These are phyloP conservation scores for Claviceps pusilla DNA, from an alignment of 2,329 filamentous ascomycete species.

Conservation along the genomic window DNA sequence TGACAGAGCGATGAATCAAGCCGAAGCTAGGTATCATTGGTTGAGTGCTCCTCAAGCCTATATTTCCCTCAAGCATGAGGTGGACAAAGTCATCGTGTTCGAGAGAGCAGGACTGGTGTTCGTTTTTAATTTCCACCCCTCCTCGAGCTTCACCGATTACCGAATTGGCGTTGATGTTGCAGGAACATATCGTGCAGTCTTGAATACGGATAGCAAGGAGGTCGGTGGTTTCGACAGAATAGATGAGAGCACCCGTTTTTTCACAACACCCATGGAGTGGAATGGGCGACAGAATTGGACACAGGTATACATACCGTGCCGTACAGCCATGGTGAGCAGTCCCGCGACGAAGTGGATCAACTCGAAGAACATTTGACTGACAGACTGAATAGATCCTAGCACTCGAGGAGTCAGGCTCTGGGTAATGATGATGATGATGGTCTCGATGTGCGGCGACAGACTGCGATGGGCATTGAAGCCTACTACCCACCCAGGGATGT, in stretches of 20 bases:
- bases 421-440: background rate
- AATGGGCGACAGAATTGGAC: slow-evolving; percentile 81
- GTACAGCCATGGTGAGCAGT: slow-evolving; percentile 62
- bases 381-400: slow-evolving; percentile 30
- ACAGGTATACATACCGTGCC: slow-evolving; percentile 76
- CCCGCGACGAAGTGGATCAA: background rate
- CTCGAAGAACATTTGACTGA: slow-evolving; percentile 12
- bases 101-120: slow-evolving; percentile 82
- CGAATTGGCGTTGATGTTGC: slow-evolving; percentile 71
- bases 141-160: slow-evolving; percentile 78
- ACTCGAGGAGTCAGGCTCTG: slow-evolving; percentile 18
- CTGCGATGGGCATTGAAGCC: background rate
- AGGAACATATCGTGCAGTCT: slow-evolving; percentile 74
- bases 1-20: slow-evolving; percentile 77
- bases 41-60: slow-evolving; percentile 73
- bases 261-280: slow-evolving; percentile 83
- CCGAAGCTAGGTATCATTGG: slow-evolving; percentile 85
- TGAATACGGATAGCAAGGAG: slow-evolving; percentile 63
- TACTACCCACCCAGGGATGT: background rate
- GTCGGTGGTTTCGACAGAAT: slow-evolving; percentile 72
- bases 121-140: slow-evolving; percentile 91
- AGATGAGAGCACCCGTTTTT: slow-evolving; percentile 70
- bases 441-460: background rate
- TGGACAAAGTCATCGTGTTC: slow-evolving; percentile 89
- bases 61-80: slow-evolving; percentile 84